Conservation (phyloP, 2,329 filamentous ascomycete species). For the Acrodontium crateriforme region DNA sequence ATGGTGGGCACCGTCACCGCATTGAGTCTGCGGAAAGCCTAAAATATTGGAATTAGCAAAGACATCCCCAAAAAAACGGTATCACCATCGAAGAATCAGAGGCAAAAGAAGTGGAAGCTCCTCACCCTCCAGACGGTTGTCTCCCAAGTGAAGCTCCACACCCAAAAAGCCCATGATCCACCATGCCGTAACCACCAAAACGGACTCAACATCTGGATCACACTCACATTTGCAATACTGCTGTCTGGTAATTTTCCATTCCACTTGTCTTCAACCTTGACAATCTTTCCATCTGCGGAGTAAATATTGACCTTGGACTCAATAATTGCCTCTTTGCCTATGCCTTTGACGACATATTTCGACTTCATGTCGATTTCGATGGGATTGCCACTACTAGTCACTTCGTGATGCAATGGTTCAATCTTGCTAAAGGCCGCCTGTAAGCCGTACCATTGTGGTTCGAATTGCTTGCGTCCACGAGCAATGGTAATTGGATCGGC, state of each 20-base stretch:
- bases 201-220: constrained; percentile 18
- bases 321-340: constrained; percentile 38
- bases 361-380: constrained; percentile 43
- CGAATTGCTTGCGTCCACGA: constrained; percentile 38
- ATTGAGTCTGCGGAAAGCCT: constrained; percentile 41
- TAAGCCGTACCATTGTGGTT: constrained; percentile 46
- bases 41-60: constrained; percentile 16
- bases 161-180: constrained; percentile 25
- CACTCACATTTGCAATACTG: constrained; percentile 37
- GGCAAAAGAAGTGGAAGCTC: constrained; percentile 4
- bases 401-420: constrained; percentile 39
- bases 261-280: constrained; percentile 42
- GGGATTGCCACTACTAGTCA: constrained; percentile 44
- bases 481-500: constrained; percentile 46
- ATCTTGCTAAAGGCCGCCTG: constrained; percentile 45
- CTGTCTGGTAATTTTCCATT: constrained; percentile 36
- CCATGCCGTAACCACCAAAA: constrained; percentile 27
- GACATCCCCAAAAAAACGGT: background rate
- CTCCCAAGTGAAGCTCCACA: constrained; percentile 27
- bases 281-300: constrained; percentile 31
- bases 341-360: constrained; percentile 40
- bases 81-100: background rate
- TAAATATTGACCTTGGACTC: constrained; percentile 36
- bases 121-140: constrained; percentile 29
- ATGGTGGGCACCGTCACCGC: constrained; percentile 38